Evolutionary conservation across 169 alveolate genomes (phyloP).

Genomic region (Plasmodium cynomolgi): DNA sequence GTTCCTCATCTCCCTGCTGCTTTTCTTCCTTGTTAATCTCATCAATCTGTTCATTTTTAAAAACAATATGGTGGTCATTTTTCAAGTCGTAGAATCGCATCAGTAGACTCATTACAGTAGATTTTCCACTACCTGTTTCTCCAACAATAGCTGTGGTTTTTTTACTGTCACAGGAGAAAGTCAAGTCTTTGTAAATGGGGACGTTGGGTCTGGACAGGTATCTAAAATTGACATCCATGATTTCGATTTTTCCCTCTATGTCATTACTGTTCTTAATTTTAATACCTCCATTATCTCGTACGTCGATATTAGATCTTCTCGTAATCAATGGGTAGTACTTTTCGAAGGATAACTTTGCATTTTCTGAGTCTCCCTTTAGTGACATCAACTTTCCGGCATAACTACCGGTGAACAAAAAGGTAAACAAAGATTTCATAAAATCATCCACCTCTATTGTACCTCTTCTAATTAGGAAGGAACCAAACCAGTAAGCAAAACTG

Average conservation of each 20-base stretch:
- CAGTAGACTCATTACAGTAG: slow-evolving; percentile 91
- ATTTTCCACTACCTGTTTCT: slow-evolving; percentile 95
- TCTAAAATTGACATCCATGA: slow-evolving; percentile 44
- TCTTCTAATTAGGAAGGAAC: slow-evolving; percentile 51
- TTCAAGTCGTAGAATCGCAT: slow-evolving; percentile 90
- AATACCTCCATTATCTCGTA: slow-evolving; percentile 63
- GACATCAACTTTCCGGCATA: slow-evolving; percentile 76
- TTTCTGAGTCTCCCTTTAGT: slow-evolving; percentile 52
- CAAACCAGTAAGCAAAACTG: slow-evolving; percentile 70
- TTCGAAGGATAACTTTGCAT: slow-evolving; percentile 39
- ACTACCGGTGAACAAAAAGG: slow-evolving; percentile 70
- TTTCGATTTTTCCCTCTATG: slow-evolving; percentile 40
- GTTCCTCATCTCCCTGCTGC: neutral
- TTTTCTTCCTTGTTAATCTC: neutral
- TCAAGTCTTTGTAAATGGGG: slow-evolving; percentile 64
- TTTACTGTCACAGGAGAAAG: slow-evolving; percentile 74
- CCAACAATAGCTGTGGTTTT: slow-evolving; percentile 94
- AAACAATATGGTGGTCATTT: slow-evolving; percentile 81
- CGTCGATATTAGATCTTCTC: slow-evolving; percentile 58
- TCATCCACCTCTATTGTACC: slow-evolving; percentile 35
- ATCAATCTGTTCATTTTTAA: slow-evolving; percentile 50
- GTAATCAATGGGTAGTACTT: slow-evolving; percentile 62
- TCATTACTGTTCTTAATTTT: slow-evolving; percentile 25
- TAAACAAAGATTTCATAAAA: slow-evolving; percentile 64
- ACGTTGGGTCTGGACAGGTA: slow-evolving; percentile 66